Evolutionary conservation across 768 basidiomycete species (phyloP).

Genomic region (Trametes punicea): DNA sequence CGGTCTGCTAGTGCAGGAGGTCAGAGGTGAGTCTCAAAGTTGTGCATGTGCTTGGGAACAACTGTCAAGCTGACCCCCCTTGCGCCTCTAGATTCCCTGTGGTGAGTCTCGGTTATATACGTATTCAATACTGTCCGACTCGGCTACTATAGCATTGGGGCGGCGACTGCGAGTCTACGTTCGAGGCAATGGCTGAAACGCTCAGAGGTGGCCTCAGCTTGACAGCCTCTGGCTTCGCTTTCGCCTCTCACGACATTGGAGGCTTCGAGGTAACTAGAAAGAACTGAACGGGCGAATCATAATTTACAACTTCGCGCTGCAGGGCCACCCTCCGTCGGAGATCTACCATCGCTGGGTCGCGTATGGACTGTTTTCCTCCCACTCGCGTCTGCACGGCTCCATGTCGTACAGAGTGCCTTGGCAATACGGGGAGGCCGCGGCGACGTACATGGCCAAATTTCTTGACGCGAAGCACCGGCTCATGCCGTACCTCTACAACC

Average conservation of each 20-base stretch:
- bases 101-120: slow-evolving; percentile 19
- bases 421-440: slow-evolving; percentile 71
- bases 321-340: slow-evolving; percentile 65
- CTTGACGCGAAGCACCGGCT: slow-evolving; percentile 63
- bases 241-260: slow-evolving; percentile 73
- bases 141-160: slow-evolving; percentile 51
- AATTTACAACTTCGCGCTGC: neutral
- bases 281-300: neutral
- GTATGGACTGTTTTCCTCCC: slow-evolving; percentile 73
- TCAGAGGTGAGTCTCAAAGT: slow-evolving; percentile 42
- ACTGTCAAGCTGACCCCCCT: neutral
- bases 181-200: slow-evolving; percentile 76
- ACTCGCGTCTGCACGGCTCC: slow-evolving; percentile 71
- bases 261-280: slow-evolving; percentile 56
- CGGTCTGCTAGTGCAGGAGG: slow-evolving; percentile 66
- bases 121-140: too few relatives aligned
- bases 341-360: slow-evolving; percentile 77
- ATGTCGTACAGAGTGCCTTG: slow-evolving; percentile 75
- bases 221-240: slow-evolving; percentile 66
- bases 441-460: slow-evolving; percentile 57
- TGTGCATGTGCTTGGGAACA: neutral
- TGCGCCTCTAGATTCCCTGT: slow-evolving; percentile 30
- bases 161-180: slow-evolving; percentile 75
- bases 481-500: slow-evolving; percentile 69
- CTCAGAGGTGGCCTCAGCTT: slow-evolving; percentile 64